Conservation (phyloP, 148 eudicot species). For the Chenopodium berlandieri region DNA sequence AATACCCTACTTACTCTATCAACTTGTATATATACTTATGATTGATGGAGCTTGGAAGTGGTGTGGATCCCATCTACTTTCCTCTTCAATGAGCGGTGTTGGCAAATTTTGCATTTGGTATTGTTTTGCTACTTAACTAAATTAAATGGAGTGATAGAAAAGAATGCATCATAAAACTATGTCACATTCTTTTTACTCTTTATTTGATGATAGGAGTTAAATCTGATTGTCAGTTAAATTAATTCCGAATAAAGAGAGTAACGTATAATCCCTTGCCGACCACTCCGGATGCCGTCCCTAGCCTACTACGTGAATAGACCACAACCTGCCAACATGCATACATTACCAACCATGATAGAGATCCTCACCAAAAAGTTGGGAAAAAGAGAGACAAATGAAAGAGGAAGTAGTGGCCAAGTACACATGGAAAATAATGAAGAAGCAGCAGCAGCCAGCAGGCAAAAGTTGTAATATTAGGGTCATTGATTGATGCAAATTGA, state of each 20-base stretch:
- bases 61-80: not conserved
- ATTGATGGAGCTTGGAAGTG: not conserved
- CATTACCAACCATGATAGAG: not conserved
- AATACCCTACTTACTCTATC: not conserved
- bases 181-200: too few species aligned
- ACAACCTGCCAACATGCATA: not conserved
- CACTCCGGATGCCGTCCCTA: not conserved
- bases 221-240: too few species aligned
- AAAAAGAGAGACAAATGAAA: not conserved
- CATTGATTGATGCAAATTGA: not conserved
- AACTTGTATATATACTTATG: not conserved
- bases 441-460: not conserved
- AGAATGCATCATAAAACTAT: too few species aligned
- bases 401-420: not conserved
- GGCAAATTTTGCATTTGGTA: not conserved
- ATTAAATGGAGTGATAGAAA: not conserved
- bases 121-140: too few species aligned
- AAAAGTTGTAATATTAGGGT: not conserved
- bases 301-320: not conserved
- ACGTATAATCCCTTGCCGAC: not conserved
- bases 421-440: not conserved
- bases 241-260: too few species aligned
- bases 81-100: not conserved
- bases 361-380: slow-evolving; percentile 10
- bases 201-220: too few species aligned